Evolutionary conservation across 2,329 filamentous ascomycete genomes (phyloP).

Genomic region (Ascocoryne sarcoides): DNA sequence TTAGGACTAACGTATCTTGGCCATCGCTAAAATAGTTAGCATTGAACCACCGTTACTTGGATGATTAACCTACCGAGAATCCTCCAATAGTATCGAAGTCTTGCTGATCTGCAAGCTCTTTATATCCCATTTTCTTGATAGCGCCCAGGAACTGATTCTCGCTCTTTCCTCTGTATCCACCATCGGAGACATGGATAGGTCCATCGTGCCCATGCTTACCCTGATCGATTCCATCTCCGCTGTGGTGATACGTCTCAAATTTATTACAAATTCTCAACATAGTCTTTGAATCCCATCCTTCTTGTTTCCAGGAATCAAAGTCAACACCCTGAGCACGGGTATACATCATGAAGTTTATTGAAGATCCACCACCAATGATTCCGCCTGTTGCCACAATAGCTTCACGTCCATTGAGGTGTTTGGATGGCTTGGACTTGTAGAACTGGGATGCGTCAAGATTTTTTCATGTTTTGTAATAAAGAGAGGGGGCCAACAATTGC

Average conservation of each 20-base stretch:
- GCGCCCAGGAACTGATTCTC: constrained; percentile 44
- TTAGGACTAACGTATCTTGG: constrained; percentile 41
- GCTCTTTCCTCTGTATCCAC: constrained; percentile 35
- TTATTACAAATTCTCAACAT: constrained; percentile 46
- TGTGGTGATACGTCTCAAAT: constrained; percentile 44
- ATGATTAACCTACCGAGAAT: constrained; percentile 22
- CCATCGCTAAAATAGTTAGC: constrained; percentile 30
- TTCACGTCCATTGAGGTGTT: constrained; percentile 38
- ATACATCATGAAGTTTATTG: constrained; percentile 51
- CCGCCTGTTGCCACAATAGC: constrained; percentile 34
- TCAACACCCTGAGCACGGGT: constrained; percentile 37
- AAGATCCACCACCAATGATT: constrained; percentile 54
- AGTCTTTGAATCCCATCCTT: constrained; percentile 43
- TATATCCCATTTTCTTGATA: constrained; percentile 38
- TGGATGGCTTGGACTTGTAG: constrained; percentile 39
- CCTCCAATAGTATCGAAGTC: constrained; percentile 36
- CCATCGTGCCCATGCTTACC: constrained; percentile 44
- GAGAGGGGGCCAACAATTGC: constrained; percentile 26
- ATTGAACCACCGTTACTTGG: constrained; percentile 5
- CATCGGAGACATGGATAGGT: constrained; percentile 45
- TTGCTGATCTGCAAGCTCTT: constrained; percentile 45
- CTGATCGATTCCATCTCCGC: constrained; percentile 13
- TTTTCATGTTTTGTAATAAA: background rate
- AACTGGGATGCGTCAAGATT: constrained; percentile 30
- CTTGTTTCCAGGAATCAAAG: constrained; percentile 43